Percentiles rank a stretch among this genome's conserved stretches.
Evolutionary conservation across 2,329 filamentous ascomycete genomes (phyloP).

Genomic region (Penicillium italicum): DNA sequence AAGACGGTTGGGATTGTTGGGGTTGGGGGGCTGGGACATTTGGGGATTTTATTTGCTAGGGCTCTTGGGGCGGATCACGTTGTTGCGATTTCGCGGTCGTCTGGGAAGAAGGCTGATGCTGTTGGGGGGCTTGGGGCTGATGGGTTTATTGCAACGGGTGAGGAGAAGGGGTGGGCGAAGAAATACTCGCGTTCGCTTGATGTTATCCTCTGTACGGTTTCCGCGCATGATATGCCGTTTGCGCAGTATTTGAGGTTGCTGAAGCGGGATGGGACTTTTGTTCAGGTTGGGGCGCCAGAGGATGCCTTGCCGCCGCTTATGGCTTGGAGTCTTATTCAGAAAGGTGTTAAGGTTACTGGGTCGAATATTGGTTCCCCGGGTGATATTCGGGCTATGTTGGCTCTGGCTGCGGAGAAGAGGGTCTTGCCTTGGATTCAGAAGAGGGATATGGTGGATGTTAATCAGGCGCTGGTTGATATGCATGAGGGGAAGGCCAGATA

Average conservation of each 20-base stretch:
- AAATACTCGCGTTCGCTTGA: slow-evolving; percentile 50
- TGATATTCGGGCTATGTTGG: slow-evolving; percentile 46
- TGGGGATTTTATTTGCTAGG: slow-evolving; percentile 67
- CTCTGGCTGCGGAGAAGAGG: slow-evolving; percentile 41
- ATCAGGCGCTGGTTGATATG: slow-evolving; percentile 45
- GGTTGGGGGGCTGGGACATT: slow-evolving; percentile 70
- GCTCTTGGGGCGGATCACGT: slow-evolving; percentile 65
- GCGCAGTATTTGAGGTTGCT: slow-evolving; percentile 60
- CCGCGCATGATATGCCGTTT: slow-evolving; percentile 60
- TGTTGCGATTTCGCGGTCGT: slow-evolving; percentile 53
- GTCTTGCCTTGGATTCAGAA: slow-evolving; percentile 45
- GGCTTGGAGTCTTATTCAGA: slow-evolving; percentile 57
- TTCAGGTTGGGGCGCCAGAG: slow-evolving; percentile 67
- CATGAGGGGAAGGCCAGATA: slow-evolving; percentile 46
- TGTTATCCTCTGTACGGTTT: slow-evolving; percentile 58
- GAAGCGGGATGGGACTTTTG: slow-evolving; percentile 56
- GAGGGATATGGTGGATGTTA: slow-evolving; percentile 43
- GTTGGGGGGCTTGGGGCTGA: slow-evolving; percentile 52
- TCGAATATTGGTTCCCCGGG: slow-evolving; percentile 43
- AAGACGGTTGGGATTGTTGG: slow-evolving; percentile 69
- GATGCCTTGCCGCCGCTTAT: slow-evolving; percentile 52
- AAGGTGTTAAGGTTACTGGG: slow-evolving; percentile 53
- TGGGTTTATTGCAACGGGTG: slow-evolving; percentile 55
- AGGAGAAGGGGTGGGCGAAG: slow-evolving; percentile 53
- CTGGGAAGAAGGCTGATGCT: slow-evolving; percentile 51